Conservation (phyloP, 257 asterid genomes). For the Nicotiana benthamiana region DNA sequence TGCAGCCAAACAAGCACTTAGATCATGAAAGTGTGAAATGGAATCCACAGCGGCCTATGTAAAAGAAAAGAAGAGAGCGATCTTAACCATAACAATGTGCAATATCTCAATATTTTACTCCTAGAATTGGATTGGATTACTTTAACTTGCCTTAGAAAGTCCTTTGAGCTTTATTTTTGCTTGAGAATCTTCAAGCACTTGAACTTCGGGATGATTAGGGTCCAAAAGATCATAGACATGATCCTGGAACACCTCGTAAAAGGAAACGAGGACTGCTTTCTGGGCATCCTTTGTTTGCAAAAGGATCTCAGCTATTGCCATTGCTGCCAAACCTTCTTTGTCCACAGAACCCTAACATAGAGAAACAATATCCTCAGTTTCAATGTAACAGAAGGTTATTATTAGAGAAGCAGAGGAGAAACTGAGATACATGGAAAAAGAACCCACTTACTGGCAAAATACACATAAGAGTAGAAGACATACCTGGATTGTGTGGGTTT, state of each 20-base stretch:
- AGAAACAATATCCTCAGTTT: neutral
- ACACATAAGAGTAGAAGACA: neutral
- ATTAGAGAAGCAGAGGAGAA: neutral
- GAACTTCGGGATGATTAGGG: conserved; percentile 41
- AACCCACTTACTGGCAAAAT: neutral
- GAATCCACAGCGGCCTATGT: conserved; percentile 47
- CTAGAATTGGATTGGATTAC: neutral
- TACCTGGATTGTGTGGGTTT: conserved; percentile 65
- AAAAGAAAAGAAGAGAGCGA: conserved; percentile 14
- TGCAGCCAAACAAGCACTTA: conserved; percentile 24
- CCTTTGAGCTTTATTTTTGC: conserved; percentile 74
- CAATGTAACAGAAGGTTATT: neutral
- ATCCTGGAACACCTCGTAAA: conserved; percentile 61
- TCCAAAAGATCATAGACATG: conserved; percentile 61
- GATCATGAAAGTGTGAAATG: conserved; percentile 34
- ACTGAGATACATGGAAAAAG: neutral
- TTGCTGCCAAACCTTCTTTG: conserved; percentile 59
- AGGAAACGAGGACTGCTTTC: conserved; percentile 42
- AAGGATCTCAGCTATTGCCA: conserved; percentile 66
- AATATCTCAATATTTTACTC: neutral
- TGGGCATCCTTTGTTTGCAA: conserved; percentile 33
- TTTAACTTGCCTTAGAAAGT: conserved; percentile 57
- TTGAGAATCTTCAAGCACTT: conserved; percentile 58
- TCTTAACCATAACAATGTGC: neutral
- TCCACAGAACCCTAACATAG: conserved; percentile 46